These are phyloP conservation scores for Daedaleopsis nitida DNA, from an alignment of 768 basidiomycete genomes.

Conservation along the genomic window DNA sequence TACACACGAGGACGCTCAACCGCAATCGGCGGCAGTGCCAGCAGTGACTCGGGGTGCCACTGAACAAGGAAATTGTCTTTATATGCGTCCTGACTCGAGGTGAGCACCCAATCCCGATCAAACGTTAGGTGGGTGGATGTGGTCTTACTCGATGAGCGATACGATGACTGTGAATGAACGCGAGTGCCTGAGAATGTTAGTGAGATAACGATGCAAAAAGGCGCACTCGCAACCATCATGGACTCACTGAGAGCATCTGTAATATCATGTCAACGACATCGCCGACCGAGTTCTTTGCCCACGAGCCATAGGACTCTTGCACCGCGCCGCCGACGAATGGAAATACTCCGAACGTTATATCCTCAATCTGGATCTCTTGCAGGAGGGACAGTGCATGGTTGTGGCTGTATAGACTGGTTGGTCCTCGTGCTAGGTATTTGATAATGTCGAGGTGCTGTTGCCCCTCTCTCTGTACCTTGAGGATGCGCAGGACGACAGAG, in stretches of 20 bases:
- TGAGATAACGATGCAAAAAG: background rate
- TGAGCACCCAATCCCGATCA: background rate
- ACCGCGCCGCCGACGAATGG: conserved; percentile 23
- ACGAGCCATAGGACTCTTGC: conserved; percentile 14
- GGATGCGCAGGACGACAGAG: conserved; percentile 10
- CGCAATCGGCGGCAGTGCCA: conserved; percentile 6
- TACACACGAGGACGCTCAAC: conserved; percentile 32
- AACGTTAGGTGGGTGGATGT: background rate
- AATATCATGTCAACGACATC: conserved; percentile 34
- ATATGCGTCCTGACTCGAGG: conserved; percentile 29
- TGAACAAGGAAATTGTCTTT: conserved; percentile 35
- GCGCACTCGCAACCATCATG: background rate
- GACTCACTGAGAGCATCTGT: conserved; percentile 29
- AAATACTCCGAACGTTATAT: conserved; percentile 34
- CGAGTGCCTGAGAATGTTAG: conserved; percentile 17
- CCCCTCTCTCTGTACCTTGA: background rate
- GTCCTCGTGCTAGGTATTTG: conserved; percentile 22
- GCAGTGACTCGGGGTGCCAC: conserved; percentile 34
- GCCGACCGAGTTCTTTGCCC: conserved; percentile 34
- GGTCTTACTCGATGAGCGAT: conserved; percentile 33
- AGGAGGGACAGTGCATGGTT: conserved; percentile 34
- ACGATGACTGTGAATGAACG: conserved; percentile 25
- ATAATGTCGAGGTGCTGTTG: conserved; percentile 23
- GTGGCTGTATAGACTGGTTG: conserved; percentile 11
- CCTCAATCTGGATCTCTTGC: conserved; percentile 28